Conservation (phyloP, 176 grass and related monocot genomes). For the Alloteropsis semialata region DNA sequence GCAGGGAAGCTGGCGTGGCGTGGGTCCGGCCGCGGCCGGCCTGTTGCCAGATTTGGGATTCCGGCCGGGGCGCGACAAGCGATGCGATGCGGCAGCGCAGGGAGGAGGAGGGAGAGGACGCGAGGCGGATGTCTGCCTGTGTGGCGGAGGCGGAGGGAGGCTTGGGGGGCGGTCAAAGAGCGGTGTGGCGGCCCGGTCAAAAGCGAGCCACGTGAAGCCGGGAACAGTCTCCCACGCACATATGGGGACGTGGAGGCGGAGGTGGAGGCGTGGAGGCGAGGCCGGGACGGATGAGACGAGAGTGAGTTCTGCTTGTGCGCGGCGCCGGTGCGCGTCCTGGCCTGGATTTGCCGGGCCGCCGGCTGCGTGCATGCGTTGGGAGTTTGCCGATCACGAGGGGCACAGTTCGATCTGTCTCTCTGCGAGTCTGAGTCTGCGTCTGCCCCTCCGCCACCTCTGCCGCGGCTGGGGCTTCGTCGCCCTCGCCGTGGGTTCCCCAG, state of each 20-base stretch:
- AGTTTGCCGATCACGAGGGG: slow-evolving; percentile 89
- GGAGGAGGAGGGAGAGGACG: neutral
- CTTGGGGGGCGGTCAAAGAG: slow-evolving; percentile 36
- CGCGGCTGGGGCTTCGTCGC: neutral
- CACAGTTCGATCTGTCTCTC: slow-evolving; percentile 49
- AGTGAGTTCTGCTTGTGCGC: neutral
- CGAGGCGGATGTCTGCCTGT: neutral
- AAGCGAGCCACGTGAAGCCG: slow-evolving; percentile 85
- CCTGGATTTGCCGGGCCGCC: too few relatives aligned
- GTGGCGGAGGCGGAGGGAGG: neutral
- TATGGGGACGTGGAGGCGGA: slow-evolving; percentile 31
- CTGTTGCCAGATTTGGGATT: slow-evolving; percentile 36
- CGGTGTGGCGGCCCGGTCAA: slow-evolving; percentile 71
- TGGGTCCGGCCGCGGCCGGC: slow-evolving; percentile 6
- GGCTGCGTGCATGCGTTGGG: slow-evolving; percentile 23
- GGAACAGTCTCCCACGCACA: slow-evolving; percentile 87
- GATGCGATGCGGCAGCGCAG: slow-evolving; percentile 29
- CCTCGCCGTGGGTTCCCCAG: slow-evolving; percentile 6
- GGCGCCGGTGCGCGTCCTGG: too few relatives aligned
- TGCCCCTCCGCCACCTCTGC: slow-evolving; percentile 24
- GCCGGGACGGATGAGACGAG: neutral
- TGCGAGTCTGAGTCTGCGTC: neutral
- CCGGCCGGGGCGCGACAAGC: slow-evolving; percentile 30
- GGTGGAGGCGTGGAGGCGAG: too few relatives aligned
- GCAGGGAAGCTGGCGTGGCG: neutral